Percentiles rank a stretch among this genome's conserved stretches.
These are phyloP conservation scores for Lipomyces mesembrius DNA, from an alignment of 805 yeast species.

Conservation along the genomic window DNA sequence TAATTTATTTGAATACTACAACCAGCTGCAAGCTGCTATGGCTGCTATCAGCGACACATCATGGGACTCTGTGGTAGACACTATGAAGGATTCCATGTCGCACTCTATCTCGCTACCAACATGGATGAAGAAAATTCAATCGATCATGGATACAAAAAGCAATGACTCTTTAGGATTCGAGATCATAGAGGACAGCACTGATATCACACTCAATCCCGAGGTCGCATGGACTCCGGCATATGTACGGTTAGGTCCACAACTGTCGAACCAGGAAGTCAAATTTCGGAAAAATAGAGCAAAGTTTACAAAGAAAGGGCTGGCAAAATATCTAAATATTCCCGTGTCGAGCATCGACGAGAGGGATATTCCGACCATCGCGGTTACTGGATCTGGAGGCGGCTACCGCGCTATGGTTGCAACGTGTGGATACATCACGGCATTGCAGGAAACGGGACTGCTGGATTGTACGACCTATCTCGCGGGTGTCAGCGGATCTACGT, in stretches of 20 bases:
- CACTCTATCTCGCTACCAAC: conserved; percentile 9
- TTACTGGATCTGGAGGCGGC: conserved; percentile 42
- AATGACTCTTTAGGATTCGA: conserved; percentile 32
- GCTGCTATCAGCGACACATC: not conserved
- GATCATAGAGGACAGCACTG: conserved; percentile 26
- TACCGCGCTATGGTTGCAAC: conserved; percentile 39
- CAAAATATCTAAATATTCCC: conserved; percentile 33
- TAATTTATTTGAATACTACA: not conserved
- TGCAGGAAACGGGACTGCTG: conserved; percentile 34
- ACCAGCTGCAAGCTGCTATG: conserved; percentile 1
- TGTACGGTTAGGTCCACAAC: conserved; percentile 33
- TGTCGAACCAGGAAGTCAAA: conserved; percentile 29
- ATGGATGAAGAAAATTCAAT: conserved; percentile 28
- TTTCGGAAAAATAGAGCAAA: conserved; percentile 29
- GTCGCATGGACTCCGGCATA: conserved; percentile 31
- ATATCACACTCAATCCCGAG: conserved; percentile 36
- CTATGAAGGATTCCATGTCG: conserved; percentile 6
- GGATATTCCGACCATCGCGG: conserved; percentile 39
- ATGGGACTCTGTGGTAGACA: not conserved
- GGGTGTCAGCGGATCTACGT: conserved; percentile 40
- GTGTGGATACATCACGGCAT: conserved; percentile 36
- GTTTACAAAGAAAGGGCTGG: conserved; percentile 30
- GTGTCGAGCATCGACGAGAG: conserved; percentile 31
- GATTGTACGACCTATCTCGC: conserved; percentile 39
- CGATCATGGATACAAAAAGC: conserved; percentile 24